Conservation (phyloP, 441 rosid species). For the Biscutella laevigata region DNA sequence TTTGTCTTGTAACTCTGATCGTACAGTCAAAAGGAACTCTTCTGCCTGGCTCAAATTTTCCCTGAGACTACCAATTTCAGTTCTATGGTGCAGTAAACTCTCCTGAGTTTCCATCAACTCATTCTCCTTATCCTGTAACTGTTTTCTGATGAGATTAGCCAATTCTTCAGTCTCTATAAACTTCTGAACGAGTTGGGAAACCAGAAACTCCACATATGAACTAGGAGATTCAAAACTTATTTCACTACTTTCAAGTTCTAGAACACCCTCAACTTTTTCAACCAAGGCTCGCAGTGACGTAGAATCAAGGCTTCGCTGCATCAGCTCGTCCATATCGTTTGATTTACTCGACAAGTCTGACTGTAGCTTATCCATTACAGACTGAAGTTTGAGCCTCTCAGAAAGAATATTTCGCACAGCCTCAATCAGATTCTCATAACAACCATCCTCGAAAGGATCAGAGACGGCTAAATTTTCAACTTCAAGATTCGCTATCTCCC, state of each 20-base stretch:
- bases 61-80: constrained; percentile 49
- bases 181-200: constrained; percentile 59
- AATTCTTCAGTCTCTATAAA: constrained; percentile 38
- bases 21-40: constrained; percentile 43
- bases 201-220: constrained; percentile 51
- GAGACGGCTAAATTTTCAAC: constrained; percentile 27
- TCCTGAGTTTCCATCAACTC: constrained; percentile 50
- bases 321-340: constrained; percentile 53
- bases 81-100: constrained; percentile 55
- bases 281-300: constrained; percentile 49
- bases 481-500: constrained; percentile 27
- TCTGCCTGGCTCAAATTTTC: constrained; percentile 50
- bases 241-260: constrained; percentile 45
- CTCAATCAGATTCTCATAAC: constrained; percentile 40
- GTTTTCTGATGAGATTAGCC: constrained; percentile 35
- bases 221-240: constrained; percentile 34
- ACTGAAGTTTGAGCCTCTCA: constrained; percentile 56
- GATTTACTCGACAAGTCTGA: constrained; percentile 43
- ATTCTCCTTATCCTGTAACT: constrained; percentile 40
- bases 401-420: constrained; percentile 44
- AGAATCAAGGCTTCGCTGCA: constrained; percentile 39
- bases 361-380: constrained; percentile 49
- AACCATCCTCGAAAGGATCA: constrained; percentile 41
- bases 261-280: constrained; percentile 47
- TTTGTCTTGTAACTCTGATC: constrained; percentile 56